Base-by-base conservation (phyloP, 495 filamentous ascomycete species). In the Penicillium simplicissimum region DNA sequence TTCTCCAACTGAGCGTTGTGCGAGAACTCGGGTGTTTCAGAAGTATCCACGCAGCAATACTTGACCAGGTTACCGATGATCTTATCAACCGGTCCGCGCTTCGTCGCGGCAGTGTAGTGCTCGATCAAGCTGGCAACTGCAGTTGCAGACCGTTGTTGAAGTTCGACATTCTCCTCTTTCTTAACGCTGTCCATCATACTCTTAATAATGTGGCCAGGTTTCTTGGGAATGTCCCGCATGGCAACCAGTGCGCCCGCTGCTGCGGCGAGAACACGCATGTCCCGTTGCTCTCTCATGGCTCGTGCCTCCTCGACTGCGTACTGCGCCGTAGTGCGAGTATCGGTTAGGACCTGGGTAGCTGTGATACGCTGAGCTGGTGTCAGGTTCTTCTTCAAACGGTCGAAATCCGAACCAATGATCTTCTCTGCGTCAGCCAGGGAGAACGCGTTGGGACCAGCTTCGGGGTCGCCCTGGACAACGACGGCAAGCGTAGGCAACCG, bases 151-250 rank as follows among this genome's bases (percentile, higher is more conserved):
- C 94, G 91, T 64, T 86, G 85, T 71, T 98, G 95, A 38, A 98
- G 81, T 63, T 96, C 92, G 36, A 89, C 70, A 65, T 94, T 97
- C 67, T 98, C 94, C 74, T 98, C 95, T 34, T 86, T 84, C 78
- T 98, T 98, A 72, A 98, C 86, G 70, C 93, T 97, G 66, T 98
- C 95, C 94, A 98, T 98, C 74, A 97, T 90, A 19, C 86, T 89
- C 76, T 96, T 96, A 76, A 98, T 97, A 17, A 96, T 86, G 36
- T 86, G 82, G 55, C 88, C 89, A 14, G 95, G 91, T 69, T 95
- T 97, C 82, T 96, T 97, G 4, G 96, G 93, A 4, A 96, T 81
- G 28, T 90, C 82, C 34, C 86, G 85, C 71, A 97, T 85, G n/a
- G 91, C 90, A 36, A 98, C 88, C 59, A 97, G 73, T 4, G 95